Conservation (phyloP, 75 land plant genomes). For the Picea glauca region DNA sequence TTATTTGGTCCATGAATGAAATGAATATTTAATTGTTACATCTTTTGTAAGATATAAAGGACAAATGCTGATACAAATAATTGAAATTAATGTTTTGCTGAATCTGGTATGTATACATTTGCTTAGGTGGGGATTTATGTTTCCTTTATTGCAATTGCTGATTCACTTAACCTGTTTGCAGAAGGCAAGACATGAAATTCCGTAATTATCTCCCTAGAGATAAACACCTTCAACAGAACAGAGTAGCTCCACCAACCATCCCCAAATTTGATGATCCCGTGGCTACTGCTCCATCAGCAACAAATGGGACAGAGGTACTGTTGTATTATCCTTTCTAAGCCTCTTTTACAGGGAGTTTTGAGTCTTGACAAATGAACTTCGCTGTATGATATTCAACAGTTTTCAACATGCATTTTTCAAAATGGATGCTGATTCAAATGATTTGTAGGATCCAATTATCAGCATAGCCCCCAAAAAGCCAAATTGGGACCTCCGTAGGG, state of each 20-base stretch:
- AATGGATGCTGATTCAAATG: constrained; percentile 4
- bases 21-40: not conserved
- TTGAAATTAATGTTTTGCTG: not conserved
- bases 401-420: constrained; percentile 4
- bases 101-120: not conserved
- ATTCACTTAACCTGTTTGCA: constrained; percentile 10
- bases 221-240: constrained; percentile 77
- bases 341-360: not conserved
- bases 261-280: constrained; percentile 98
- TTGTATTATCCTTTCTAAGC: constrained; percentile 9
- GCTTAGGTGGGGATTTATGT: not conserved
- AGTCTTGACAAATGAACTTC: not conserved
- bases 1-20: not conserved
- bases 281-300: constrained; percentile 37
- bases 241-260: constrained; percentile 63
- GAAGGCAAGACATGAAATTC: constrained; percentile 68
- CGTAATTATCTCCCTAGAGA: constrained; percentile 95
- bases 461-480: constrained; percentile 98
- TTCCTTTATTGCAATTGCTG: not conserved
- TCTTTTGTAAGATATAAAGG: not conserved
- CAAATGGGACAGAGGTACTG: constrained; percentile 56
- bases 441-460: constrained; percentile 86
- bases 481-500: constrained; percentile 96
- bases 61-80: not conserved
- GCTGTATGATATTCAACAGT: not conserved